Evolutionary conservation across 306 rosid genomes (phyloP), one percentile per base, ranked within the genome.

Genomic region (Dalbergia cochinchinensis): DNA sequence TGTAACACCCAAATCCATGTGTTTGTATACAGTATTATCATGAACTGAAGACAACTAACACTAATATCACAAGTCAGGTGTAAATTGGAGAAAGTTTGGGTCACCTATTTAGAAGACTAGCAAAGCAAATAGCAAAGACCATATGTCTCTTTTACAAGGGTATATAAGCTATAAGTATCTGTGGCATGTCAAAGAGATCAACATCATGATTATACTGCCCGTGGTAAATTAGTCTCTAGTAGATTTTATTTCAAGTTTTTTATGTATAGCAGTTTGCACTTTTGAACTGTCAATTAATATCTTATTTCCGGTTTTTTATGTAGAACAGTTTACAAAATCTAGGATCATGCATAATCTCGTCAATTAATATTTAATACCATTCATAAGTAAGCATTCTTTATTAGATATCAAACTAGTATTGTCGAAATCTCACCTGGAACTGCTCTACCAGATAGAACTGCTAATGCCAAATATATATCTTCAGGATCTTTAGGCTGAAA

Each of bases 401-500:
- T 26, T 26, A 63, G 35, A 59, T 2, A 22, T 33, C 4, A 55
- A 44, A 71, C 8, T 48, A 71, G 19, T 6, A 44, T 53, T 63
- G 5, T 15, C 3, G 59, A 41, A 41, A 62, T 83, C 73, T 79
- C 33, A 92, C 99, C 98, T 57, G 90, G 89, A 62, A 91, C 86
- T 61, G 92, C 42, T 85, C 83, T 91, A 41, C 98, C 96, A 69
- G 90, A 86, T 54, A 95, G 83, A 83, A 82, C 91, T 48, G 89
- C 92, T 66, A 95, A 86, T 42, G 98, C 98, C 66, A 80, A 89
- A 67, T 54, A 87, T 85, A 92, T 67, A 80, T 89, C 91, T 82
- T 92, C 94, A 60, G 99, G 98, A 85, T 92, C 97, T 87, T 86
- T 80, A n/a, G 99, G 99, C 78, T 92, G 99, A 83, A 95, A 95